Evolutionary conservation across 768 basidiomycete genomes (phyloP), one percentile per base, ranked within the genome.

Genomic region (Tricholomella constricta): DNA sequence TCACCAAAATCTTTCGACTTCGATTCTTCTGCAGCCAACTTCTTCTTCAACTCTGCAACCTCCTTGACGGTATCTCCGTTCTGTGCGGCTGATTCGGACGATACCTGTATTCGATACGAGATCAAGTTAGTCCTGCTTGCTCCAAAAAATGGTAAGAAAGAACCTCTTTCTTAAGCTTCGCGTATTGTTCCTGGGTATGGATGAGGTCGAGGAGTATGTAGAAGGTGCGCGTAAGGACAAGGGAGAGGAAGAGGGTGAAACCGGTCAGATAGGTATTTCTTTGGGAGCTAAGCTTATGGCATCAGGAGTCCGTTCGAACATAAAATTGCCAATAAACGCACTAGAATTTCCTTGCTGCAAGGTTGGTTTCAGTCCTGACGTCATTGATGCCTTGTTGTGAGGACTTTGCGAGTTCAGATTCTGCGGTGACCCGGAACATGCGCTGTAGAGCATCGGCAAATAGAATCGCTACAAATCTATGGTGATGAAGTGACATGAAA

Each of bases 301-400:
- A 20, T 37, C 9, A 50, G 37, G n/a, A n/a, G 4, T 14, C 15
- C 31, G 23, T 29, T 0, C 9, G 45, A n/a, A 35, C 3, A 40
- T 7, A 48, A 1, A n/a, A 48, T 7, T 23, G 23, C 1, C 23
- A n/a, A 12, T 8, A 54, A 23, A 77, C 84, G 54, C 62, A 93
- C 89, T 95, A 95, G 76, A 98, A 98, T 70, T 94, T 94, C 55
- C 94, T 82, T 23, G 94, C 94, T 0, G 95, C 86, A 60, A 93
- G 79, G 66, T 84, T 91, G n/a, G 90, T 89, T 69, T 98, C 96
- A 1, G 85, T 83, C 40, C 89, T 80, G 12, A 85, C 80, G 64
- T 94, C 80, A 12, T 82, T 59, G 72, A 79, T 47, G 74, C 77
- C 77, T 46, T 70, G 53, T 23, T 74, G 72, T 1, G 78, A 78